A percentile compares a stretch with the other conserved stretches of the same genome.
Conservation (phyloP, 2,329 filamentous ascomycete genomes). For the Xylariaceae sp. region DNA sequence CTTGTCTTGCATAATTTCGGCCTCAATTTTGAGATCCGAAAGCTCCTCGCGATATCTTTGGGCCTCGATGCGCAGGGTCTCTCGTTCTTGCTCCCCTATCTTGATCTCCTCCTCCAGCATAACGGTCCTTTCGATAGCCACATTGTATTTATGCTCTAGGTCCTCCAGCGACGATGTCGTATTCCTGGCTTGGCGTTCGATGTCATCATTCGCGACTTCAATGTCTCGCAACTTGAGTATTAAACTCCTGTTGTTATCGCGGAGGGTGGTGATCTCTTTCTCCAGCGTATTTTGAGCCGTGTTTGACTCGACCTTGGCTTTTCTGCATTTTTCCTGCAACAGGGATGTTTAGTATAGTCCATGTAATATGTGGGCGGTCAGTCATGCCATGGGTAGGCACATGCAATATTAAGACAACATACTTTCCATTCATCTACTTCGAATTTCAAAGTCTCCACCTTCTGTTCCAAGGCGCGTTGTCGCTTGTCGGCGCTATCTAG, state of each 20-base stretch:
- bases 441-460: conserved; percentile 75
- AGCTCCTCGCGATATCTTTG: conserved; percentile 88
- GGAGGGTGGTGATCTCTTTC: conserved; percentile 90
- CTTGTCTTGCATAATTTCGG: conserved; percentile 91
- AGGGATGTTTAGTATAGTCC: conserved; percentile 3
- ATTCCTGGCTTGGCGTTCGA: conserved; percentile 91
- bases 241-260: conserved; percentile 75
- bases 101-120: conserved; percentile 95
- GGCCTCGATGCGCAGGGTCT: conserved; percentile 79
- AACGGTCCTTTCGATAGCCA: conserved; percentile 84
- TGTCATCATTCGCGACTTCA: conserved; percentile 97
- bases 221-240: conserved; percentile 85
- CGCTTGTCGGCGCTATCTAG: conserved; percentile 92
- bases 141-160: conserved; percentile 93
- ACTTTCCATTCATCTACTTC: conserved; percentile 99
- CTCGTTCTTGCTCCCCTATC: conserved; percentile 84
- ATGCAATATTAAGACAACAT: conserved; percentile 31
- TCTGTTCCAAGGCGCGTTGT: conserved; percentile 78
- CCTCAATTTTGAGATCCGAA: conserved; percentile 88
- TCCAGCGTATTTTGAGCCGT: conserved; percentile 79
- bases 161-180: conserved; percentile 95
- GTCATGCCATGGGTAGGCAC: neutral
- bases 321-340: conserved; percentile 86
- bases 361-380: neutral
- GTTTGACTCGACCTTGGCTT: conserved; percentile 84